Evolutionary conservation across 83 land plant genomes (phyloP).

Genomic region (Thuja plicata): DNA sequence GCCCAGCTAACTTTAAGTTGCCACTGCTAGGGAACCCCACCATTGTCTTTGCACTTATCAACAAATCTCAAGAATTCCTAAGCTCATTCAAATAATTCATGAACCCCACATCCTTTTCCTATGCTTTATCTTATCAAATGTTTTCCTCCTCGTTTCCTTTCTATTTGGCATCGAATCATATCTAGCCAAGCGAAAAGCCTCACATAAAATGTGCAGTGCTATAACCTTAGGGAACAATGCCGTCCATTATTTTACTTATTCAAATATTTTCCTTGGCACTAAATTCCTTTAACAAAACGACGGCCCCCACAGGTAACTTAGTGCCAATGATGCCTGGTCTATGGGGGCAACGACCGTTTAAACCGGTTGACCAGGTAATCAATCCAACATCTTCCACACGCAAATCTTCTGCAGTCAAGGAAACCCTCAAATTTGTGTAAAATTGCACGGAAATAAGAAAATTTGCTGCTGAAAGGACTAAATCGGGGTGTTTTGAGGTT

Average conservation of each 20-base stretch:
- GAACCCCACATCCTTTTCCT: neutral
- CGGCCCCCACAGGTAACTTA: neutral
- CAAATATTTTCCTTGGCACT: neutral
- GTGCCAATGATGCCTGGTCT: neutral
- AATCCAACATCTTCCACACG: neutral
- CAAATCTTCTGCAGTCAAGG: neutral
- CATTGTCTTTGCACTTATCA: too few relatives aligned
- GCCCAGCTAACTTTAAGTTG: too few relatives aligned
- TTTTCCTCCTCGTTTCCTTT: neutral
- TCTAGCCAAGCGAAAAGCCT: neutral
- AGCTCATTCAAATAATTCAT: neutral
- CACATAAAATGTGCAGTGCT: neutral
- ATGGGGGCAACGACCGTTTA: neutral
- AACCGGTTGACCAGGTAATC: neutral
- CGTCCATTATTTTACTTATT: neutral
- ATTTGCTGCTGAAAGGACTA: neutral
- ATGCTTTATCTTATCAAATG: neutral
- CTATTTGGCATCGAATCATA: neutral
- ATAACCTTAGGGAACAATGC: neutral
- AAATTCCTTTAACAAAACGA: slow-evolving; percentile 5
- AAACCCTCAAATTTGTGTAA: neutral
- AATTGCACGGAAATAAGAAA: neutral
- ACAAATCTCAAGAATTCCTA: too few relatives aligned
- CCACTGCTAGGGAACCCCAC: too few relatives aligned
- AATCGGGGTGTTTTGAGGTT: neutral